phyloP scores from a whole-genome alignment of 305 asterid genomes.

The Fraxinus velutina region DNA sequence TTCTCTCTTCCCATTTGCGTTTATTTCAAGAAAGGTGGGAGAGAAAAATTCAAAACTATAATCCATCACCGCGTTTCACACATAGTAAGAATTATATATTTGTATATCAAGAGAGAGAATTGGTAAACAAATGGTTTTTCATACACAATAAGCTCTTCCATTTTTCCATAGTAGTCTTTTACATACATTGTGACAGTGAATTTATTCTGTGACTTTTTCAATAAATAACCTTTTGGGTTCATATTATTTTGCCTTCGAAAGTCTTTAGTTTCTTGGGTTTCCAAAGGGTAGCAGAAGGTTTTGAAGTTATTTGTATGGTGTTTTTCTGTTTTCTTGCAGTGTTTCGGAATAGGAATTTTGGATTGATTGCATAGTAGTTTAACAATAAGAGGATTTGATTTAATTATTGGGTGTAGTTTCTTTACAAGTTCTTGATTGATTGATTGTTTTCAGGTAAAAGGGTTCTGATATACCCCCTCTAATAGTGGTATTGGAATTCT shows the following conservation, averaged over 20 bases:
- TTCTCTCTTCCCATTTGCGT: conserved; percentile 13
- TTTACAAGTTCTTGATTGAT: neutral
- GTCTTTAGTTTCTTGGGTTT: neutral
- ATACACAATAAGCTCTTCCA: neutral
- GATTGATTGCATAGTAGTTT: neutral
- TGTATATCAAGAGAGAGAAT: neutral
- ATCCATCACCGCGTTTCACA: conserved; percentile 15
- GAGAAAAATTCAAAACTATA: conserved; percentile 20
- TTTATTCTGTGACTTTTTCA: neutral
- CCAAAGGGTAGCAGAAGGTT: neutral
- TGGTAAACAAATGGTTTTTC: neutral
- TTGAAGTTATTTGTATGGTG: neutral
- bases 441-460: neutral
- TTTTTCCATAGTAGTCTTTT: neutral
- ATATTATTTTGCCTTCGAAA: neutral
- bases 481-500: neutral
- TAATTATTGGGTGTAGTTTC: neutral
- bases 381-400: neutral
- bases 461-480: neutral
- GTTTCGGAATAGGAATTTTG: neutral
- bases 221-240: neutral
- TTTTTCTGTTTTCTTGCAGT: neutral
- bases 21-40: conserved; percentile 14
- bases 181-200: neutral
- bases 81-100: neutral